Percentiles rank a stretch among this genome's conserved stretches.
Evolutionary conservation across 2,329 filamentous ascomycete genomes (phyloP).

Genomic region (Sarocladium strictum): DNA sequence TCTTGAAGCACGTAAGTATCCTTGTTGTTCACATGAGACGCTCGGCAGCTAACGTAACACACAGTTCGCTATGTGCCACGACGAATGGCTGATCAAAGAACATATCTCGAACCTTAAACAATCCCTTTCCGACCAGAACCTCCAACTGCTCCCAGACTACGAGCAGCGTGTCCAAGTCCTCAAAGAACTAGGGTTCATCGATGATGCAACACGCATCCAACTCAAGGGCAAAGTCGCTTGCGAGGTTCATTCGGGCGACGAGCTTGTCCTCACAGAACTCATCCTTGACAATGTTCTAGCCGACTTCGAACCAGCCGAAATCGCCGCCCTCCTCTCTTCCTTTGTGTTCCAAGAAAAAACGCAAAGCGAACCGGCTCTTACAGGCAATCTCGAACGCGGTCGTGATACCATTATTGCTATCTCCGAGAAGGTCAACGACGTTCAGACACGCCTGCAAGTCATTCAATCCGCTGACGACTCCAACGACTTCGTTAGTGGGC

Average conservation of each 20-base stretch:
- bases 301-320: conserved; percentile 92
- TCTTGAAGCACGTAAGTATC: conserved; percentile 78
- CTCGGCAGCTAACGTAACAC: neutral
- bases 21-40: neutral
- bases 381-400: conserved; percentile 73
- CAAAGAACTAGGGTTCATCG: conserved; percentile 87
- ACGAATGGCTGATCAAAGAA: conserved; percentile 93
- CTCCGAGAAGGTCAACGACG: conserved; percentile 84
- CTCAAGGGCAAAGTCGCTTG: conserved; percentile 98
- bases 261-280: conserved; percentile 90
- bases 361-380: conserved; percentile 71
- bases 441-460: conserved; percentile 87
- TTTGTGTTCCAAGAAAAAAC: conserved; percentile 99
- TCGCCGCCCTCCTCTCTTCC: conserved; percentile 84
- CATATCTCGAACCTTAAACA: conserved; percentile 84
- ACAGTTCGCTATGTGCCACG: conserved; percentile 90
- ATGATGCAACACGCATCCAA: conserved; percentile 79
- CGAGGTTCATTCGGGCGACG: conserved; percentile 95
- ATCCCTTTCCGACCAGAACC: conserved; percentile 90
- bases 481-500: conserved; percentile 83
- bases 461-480: conserved; percentile 84
- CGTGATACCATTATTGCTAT: conserved; percentile 83
- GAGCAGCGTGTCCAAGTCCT: conserved; percentile 90
- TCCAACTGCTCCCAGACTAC: conserved; percentile 93
- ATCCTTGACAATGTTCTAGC: conserved; percentile 95